A percentile compares a stretch with the other conserved stretches of the same genome.
Conservation (phyloP, 768 basidiomycete genomes). For the Russula sp. region DNA sequence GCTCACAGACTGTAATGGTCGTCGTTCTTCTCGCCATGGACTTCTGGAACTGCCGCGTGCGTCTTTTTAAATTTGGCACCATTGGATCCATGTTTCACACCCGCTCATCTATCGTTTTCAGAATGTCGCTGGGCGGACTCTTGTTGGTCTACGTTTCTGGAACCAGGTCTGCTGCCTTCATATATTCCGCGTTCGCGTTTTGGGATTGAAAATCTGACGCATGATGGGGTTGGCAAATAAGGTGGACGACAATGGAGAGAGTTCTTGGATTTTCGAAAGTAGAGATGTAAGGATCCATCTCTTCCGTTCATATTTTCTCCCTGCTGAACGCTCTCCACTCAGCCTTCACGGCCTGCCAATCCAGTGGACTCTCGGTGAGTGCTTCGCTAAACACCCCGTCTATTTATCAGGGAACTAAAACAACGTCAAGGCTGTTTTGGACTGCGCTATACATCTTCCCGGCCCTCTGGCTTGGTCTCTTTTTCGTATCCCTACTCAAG, state of each 20-base stretch:
- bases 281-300: slow-evolving; percentile 66
- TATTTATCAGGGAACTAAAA: slow-evolving; percentile 1
- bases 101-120: slow-evolving; percentile 33
- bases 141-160: slow-evolving; percentile 97
- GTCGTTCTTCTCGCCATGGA: slow-evolving; percentile 95
- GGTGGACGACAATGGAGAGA: slow-evolving; percentile 96
- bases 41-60: slow-evolving; percentile 95
- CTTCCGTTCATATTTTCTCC: slow-evolving; percentile 2
- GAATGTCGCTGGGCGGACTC: slow-evolving; percentile 91
- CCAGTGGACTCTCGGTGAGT: slow-evolving; percentile 81
- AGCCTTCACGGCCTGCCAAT: slow-evolving; percentile 89
- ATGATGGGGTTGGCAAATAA: slow-evolving; percentile 34
- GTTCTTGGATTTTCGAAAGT: slow-evolving; percentile 97
- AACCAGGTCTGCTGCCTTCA: slow-evolving; percentile 65
- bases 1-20: slow-evolving; percentile 73
- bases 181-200: not conserved
- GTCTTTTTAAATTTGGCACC: slow-evolving; percentile 30
- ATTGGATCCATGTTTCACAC: not conserved
- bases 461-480: slow-evolving; percentile 77
- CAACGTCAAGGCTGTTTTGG: slow-evolving; percentile 39
- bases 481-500: slow-evolving; percentile 87
- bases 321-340: slow-evolving; percentile 5
- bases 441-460: slow-evolving; percentile 90
- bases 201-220: slow-evolving; percentile 31
- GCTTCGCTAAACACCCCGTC: not conserved